These are phyloP conservation scores for Macrolepiota dolichaula DNA, from an alignment of 768 basidiomycete genomes.

Conservation along the genomic window DNA sequence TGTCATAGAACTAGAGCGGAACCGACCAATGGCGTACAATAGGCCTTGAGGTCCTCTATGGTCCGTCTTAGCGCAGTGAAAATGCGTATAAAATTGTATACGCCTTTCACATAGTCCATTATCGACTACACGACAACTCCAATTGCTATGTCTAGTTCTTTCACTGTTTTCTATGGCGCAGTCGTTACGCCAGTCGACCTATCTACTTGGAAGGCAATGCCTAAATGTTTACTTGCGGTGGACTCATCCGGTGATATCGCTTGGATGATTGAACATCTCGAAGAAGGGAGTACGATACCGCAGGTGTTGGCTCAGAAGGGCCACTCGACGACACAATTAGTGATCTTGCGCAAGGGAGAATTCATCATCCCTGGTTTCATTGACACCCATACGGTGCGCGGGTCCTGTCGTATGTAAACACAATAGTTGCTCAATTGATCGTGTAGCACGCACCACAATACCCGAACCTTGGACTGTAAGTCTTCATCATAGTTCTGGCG, in stretches of 20 bases:
- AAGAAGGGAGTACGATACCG: slow-evolving; percentile 39
- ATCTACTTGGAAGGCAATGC: slow-evolving; percentile 40
- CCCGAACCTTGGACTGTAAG: slow-evolving; percentile 65
- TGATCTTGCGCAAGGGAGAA: slow-evolving; percentile 43
- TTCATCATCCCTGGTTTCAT: slow-evolving; percentile 88
- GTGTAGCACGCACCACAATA: slow-evolving; percentile 76
- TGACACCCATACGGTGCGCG: slow-evolving; percentile 85
- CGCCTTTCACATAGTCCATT: neutral
- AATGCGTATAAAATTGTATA: no score
- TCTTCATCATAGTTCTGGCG: slow-evolving; percentile 1
- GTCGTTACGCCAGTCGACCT: slow-evolving; percentile 52
- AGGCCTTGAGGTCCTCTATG: no score
- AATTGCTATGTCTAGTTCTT: slow-evolving; percentile 14
- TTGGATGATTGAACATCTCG: slow-evolving; percentile 67
- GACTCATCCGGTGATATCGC: slow-evolving; percentile 47
- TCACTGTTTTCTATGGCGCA: slow-evolving; percentile 48
- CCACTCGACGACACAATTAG: slow-evolving; percentile 33
- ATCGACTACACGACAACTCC: neutral
- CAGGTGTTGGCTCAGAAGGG: slow-evolving; percentile 53
- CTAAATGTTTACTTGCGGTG: slow-evolving; percentile 57
- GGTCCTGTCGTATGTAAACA: neutral
- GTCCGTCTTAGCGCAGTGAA: no score
- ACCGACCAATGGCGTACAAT: no score
- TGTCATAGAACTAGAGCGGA: no score
- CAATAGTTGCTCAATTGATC: neutral